Conservation (phyloP, 495 filamentous ascomycete genomes). For the Aspergillus homomorphus region DNA sequence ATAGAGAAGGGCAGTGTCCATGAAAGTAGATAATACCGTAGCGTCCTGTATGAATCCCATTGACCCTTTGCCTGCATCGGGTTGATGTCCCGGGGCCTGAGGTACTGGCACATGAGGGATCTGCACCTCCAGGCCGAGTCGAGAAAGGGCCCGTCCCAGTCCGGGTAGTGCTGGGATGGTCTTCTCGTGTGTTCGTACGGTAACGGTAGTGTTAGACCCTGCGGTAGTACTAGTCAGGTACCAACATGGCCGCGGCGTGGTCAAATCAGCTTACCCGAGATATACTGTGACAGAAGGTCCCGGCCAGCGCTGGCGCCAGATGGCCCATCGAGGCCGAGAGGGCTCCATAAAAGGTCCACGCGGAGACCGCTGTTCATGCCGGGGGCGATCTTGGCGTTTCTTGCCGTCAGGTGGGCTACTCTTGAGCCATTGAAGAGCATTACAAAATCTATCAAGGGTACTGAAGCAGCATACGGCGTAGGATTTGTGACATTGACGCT, state of each 20-base stretch:
- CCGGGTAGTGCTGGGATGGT: slow-evolving; percentile 71
- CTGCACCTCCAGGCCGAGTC: slow-evolving; percentile 62
- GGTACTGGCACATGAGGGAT: slow-evolving; percentile 62
- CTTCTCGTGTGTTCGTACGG: slow-evolving; percentile 61
- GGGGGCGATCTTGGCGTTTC: slow-evolving; percentile 55
- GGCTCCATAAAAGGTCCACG: slow-evolving; percentile 73
- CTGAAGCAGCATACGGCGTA: slow-evolving; percentile 71
- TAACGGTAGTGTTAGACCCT: slow-evolving; percentile 77
- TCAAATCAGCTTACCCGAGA: slow-evolving; percentile 60
- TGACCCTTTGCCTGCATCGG: slow-evolving; percentile 39
- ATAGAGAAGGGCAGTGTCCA: slow-evolving; percentile 19
- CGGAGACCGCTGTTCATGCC: slow-evolving; percentile 71
- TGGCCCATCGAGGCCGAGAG: slow-evolving; percentile 55
- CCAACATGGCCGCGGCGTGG: neutral
- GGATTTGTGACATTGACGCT: slow-evolving; percentile 84
- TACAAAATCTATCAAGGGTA: slow-evolving; percentile 77
- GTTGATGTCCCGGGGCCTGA: slow-evolving; percentile 37
- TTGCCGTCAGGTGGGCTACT: slow-evolving; percentile 68
- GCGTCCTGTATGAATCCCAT: slow-evolving; percentile 77
- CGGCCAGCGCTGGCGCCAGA: slow-evolving; percentile 59
- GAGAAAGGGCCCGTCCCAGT: slow-evolving; percentile 69
- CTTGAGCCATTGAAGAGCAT: slow-evolving; percentile 68
- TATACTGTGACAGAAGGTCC: slow-evolving; percentile 75
- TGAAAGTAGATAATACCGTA: slow-evolving; percentile 53
- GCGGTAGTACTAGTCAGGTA: slow-evolving; percentile 1